Evolutionary conservation across 2,329 filamentous ascomycete genomes (phyloP).

Genomic region (Phialocephala sp.): DNA sequence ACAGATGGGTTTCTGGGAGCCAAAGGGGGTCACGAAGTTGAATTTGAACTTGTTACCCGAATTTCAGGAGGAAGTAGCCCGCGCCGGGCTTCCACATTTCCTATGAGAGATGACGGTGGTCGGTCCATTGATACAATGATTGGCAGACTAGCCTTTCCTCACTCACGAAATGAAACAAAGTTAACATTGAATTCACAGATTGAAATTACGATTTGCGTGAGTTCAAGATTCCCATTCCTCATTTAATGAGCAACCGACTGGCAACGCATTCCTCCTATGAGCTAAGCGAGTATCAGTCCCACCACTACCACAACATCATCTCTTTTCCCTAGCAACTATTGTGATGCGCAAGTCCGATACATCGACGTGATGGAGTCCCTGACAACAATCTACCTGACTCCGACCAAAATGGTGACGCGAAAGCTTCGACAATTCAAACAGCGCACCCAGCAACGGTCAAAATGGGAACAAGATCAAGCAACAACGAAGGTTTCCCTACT

Average conservation of each 20-base stretch:
- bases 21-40: background rate
- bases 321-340: constrained; percentile 4
- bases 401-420: background rate
- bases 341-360: background rate
- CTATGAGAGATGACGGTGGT: background rate
- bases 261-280: background rate
- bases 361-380: background rate
- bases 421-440: constrained; percentile 5
- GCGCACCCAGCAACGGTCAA: background rate
- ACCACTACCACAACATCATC: constrained; percentile 7
- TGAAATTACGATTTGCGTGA: background rate
- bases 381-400: constrained; percentile 1
- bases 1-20: constrained; percentile 3
- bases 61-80: background rate
- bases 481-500: constrained; percentile 12
- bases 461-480: constrained; percentile 11
- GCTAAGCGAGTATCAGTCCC: constrained; percentile 7
- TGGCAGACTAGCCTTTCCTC: background rate
- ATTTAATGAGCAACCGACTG: constrained; percentile 3
- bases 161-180: constrained; percentile 1
- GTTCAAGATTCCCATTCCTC: constrained; percentile 6
- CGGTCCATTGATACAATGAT: background rate
- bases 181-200: background rate
- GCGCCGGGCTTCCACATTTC: constrained; percentile 1
- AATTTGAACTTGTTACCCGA: background rate